phyloP scores from a whole-genome alignment of 2,329 filamentous ascomycete species.

The Nigrospora osmanthi region DNA sequence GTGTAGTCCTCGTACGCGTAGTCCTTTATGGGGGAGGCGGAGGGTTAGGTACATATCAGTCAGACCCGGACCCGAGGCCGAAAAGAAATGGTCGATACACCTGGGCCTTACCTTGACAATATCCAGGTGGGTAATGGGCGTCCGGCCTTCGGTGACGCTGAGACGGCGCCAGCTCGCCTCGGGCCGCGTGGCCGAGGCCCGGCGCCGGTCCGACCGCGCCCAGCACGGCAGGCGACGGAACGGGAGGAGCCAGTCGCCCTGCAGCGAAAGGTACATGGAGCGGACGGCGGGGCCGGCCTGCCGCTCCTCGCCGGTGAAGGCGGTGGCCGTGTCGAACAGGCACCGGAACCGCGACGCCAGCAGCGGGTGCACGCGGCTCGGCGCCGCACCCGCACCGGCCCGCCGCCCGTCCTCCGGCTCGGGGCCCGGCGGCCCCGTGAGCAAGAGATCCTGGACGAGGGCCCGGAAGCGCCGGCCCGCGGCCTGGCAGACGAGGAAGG shows the following conservation, averaged over 20 bases:
- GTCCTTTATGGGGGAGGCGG: too few species aligned
- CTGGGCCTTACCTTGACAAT: background rate
- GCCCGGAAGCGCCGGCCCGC: constrained; percentile 3
- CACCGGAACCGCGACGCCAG: constrained; percentile 7
- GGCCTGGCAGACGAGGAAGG: constrained; percentile 6
- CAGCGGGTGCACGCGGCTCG: constrained; percentile 6
- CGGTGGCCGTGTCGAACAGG: constrained; percentile 10
- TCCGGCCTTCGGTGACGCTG: constrained; percentile 9
- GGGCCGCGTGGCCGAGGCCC: constrained; percentile 7
- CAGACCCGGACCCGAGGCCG: too few species aligned
- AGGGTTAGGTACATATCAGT: too few species aligned
- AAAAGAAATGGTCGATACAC: too few species aligned
- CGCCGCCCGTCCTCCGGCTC: background rate
- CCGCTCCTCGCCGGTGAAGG: constrained; percentile 9
- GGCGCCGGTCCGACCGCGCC: constrained; percentile 4
- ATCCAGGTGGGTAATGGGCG: constrained; percentile 13
- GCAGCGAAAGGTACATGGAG: constrained; percentile 8
- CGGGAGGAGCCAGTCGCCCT: constrained; percentile 11
- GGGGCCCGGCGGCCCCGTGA: background rate
- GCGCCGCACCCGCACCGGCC: background rate
- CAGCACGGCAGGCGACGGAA: constrained; percentile 11
- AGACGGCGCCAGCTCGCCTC: constrained; percentile 14
- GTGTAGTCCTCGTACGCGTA: background rate
- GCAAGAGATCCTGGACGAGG: constrained; percentile 3
- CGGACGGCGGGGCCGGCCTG: background rate